A percentile compares a stretch with the other conserved stretches of the same genome.
phyloP scores from a whole-genome alignment of 2,329 filamentous ascomycete genomes.

The Verticillium nubilum region DNA sequence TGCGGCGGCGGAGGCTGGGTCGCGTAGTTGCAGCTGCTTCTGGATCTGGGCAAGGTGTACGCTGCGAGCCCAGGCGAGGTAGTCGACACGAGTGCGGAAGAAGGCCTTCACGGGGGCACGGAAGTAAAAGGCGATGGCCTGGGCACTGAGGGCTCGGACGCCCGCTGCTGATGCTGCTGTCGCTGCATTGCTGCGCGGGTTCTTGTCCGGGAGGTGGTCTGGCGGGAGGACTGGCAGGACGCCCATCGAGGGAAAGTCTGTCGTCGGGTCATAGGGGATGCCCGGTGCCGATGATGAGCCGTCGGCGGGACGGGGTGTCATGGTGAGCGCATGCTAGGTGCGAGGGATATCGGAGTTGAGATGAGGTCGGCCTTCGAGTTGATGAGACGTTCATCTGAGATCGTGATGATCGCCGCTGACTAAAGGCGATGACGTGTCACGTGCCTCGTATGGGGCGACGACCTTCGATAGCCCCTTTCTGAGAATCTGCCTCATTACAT shows the following conservation, averaged over 20 bases:
- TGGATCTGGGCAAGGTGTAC: slow-evolving; percentile 34
- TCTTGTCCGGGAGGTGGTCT: slow-evolving; percentile 37
- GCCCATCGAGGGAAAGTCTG: slow-evolving; percentile 19
- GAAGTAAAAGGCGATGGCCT: slow-evolving; percentile 87
- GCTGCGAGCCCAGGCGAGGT: slow-evolving; percentile 54
- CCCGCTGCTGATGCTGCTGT: slow-evolving; percentile 79
- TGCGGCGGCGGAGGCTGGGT: slow-evolving; percentile 29
- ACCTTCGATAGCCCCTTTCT: too few species aligned
- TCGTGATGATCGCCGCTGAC: neutral
- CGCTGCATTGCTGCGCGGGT: slow-evolving; percentile 48
- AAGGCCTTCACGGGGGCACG: slow-evolving; percentile 88
- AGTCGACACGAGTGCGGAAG: slow-evolving; percentile 86
- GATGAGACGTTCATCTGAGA: too few species aligned
- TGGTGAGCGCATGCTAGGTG: neutral
- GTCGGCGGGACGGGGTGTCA: neutral
- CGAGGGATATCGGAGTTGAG: neutral
- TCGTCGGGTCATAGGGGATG: neutral
- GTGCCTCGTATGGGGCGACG: too few species aligned
- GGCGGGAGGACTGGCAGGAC: slow-evolving; percentile 40
- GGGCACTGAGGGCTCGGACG: slow-evolving; percentile 76
- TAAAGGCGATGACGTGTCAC: neutral
- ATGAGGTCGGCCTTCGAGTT: neutral
- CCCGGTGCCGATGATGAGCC: neutral
- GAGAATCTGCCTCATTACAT: too few species aligned
- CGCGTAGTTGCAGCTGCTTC: slow-evolving; percentile 32